Percentiles rank a stretch among this genome's conserved stretches.
Evolutionary conservation across 2,329 filamentous ascomycete genomes (phyloP).

Genomic region (Colletotrichum sp.): DNA sequence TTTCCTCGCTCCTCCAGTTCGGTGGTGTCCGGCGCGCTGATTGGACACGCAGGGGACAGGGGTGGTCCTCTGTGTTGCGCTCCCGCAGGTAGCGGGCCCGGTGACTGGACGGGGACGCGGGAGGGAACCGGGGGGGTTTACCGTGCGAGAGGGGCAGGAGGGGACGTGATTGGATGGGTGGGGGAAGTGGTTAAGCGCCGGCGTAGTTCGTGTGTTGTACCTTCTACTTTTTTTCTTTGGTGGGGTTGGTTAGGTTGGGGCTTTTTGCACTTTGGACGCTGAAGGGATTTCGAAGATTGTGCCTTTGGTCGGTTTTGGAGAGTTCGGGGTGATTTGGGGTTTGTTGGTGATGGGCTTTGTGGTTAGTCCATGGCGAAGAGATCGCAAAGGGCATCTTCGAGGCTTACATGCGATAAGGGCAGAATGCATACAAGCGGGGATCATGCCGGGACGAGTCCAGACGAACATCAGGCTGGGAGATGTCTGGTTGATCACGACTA

Average conservation of each 20-base stretch:
- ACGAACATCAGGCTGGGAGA: neutral
- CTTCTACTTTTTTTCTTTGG: neutral
- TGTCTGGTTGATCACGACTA: neutral
- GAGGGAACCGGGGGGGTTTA: neutral
- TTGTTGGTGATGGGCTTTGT: neutral
- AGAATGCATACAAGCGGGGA: neutral
- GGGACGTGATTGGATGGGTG: neutral
- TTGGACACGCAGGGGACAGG: fast-evolving
- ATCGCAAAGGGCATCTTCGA: neutral
- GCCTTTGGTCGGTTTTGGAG: neutral
- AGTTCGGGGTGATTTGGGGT: fast-evolving
- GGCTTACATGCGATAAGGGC: neutral
- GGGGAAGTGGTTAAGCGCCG: neutral
- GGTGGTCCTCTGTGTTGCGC: neutral
- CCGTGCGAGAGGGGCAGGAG: neutral
- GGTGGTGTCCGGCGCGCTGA: neutral
- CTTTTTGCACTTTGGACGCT: neutral
- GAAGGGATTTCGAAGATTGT: neutral
- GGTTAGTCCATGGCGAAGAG: neutral
- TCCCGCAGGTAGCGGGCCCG: neutral
- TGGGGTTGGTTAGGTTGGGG: neutral
- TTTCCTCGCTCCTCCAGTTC: neutral
- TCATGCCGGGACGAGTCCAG: neutral
- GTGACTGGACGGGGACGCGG: neutral
- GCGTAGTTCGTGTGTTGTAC: neutral